Evolutionary conservation across 352 stramenopile genomes (phyloP).

Genomic region (Phytophthora gonapodyides): DNA sequence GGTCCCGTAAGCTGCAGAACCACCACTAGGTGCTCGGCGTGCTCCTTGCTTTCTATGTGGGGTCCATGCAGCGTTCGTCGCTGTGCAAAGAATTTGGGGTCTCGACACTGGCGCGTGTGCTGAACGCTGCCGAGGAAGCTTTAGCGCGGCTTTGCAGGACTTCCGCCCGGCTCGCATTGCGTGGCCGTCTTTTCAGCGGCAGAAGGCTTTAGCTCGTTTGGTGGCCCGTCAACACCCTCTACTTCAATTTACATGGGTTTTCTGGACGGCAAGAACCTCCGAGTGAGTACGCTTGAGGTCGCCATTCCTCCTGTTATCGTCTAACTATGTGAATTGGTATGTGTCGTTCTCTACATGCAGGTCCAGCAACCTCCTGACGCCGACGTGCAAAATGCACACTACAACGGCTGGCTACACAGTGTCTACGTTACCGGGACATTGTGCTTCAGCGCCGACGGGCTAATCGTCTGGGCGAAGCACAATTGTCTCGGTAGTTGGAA

Average conservation of each 20-base stretch:
- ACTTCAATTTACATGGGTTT: slow-evolving; percentile 4
- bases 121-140: no score
- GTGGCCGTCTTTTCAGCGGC: not conserved
- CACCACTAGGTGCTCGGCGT: not conserved
- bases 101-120: no score
- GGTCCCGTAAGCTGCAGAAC: not conserved
- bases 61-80: not conserved
- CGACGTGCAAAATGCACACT: slow-evolving; percentile 16
- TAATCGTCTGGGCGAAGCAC: slow-evolving; percentile 19
- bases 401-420: slow-evolving; percentile 7
- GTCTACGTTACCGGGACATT: slow-evolving; percentile 22
- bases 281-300: not conserved
- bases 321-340: not conserved
- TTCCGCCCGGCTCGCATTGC: not conserved
- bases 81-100: not conserved
- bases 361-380: not conserved
- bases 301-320: not conserved
- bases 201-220: not conserved
- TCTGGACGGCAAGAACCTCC: not conserved
- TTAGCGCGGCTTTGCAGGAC: not conserved
- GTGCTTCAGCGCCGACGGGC: slow-evolving; percentile 20
- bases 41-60: not conserved
- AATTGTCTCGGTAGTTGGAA: slow-evolving; percentile 25
- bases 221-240: not conserved
- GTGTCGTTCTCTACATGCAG: not conserved